Evolutionary conservation across 768 basidiomycete genomes (phyloP).

Genomic region (Rhodotorula toruloides): DNA sequence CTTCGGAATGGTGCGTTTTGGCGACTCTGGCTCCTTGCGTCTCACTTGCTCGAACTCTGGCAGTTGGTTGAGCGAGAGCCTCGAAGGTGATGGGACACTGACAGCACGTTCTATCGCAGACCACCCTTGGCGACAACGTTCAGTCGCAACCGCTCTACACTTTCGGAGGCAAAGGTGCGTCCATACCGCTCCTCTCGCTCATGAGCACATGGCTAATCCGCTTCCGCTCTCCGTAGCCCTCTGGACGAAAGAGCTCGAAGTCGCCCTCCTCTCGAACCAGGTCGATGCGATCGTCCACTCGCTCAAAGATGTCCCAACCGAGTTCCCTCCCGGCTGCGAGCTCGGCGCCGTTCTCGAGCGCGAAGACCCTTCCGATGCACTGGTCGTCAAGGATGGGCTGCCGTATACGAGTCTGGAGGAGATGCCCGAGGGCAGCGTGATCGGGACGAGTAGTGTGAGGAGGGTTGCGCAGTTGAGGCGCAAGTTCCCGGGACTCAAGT

Average conservation of each 20-base stretch:
- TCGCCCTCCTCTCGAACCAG: constrained; percentile 61
- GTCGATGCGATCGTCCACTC: constrained; percentile 92
- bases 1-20: constrained; percentile 35
- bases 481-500: constrained; percentile 67
- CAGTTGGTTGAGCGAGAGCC: too few relatives aligned
- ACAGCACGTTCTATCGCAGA: constrained; percentile 50
- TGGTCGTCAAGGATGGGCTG: constrained; percentile 74
- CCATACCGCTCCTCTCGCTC: background rate
- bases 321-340: constrained; percentile 73
- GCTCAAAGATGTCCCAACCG: constrained; percentile 88
- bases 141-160: constrained; percentile 79
- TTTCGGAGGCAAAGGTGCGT: constrained; percentile 67
- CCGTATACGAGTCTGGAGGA: constrained; percentile 70
- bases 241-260: constrained; percentile 97
- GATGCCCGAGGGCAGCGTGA: constrained; percentile 75
- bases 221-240: constrained; percentile 51
- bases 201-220: background rate
- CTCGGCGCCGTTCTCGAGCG: constrained; percentile 78
- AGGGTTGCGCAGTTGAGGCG: constrained; percentile 83
- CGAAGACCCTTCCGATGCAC: constrained; percentile 80
- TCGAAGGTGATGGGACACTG: background rate
- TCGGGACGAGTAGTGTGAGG: constrained; percentile 94
- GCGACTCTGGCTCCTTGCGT: too few relatives aligned
- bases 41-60: too few relatives aligned
- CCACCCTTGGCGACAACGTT: constrained; percentile 78